A percentile compares a stretch with the other conserved stretches of the same genome.
Conservation (phyloP, 2,329 filamentous ascomycete genomes). For the Nannizziopsis barbatae region DNA sequence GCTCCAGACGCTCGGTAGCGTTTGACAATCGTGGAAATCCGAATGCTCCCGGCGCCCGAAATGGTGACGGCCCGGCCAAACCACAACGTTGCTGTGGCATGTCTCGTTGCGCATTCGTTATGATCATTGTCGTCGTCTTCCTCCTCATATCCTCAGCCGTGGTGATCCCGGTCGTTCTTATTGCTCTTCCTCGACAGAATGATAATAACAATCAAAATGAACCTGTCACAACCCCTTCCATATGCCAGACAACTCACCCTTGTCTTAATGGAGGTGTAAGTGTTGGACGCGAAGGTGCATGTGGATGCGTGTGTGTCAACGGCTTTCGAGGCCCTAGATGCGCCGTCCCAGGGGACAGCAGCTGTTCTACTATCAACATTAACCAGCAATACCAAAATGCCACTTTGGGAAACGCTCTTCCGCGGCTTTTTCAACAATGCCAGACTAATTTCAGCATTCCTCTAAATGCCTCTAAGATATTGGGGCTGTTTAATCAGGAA, state of each 20-base stretch:
- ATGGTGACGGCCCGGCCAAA: constrained; percentile 18
- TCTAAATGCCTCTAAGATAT: constrained; percentile 56
- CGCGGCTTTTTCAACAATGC: constrained; percentile 57
- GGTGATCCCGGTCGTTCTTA: constrained; percentile 60
- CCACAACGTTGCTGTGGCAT: constrained; percentile 70
- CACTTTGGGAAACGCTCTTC: constrained; percentile 69
- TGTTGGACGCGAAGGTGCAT: constrained; percentile 55
- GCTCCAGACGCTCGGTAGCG: constrained; percentile 18
- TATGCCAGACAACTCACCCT: constrained; percentile 49
- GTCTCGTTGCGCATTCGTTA: constrained; percentile 64
- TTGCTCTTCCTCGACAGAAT: constrained; percentile 46
- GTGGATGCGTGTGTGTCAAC: constrained; percentile 79
- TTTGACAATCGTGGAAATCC: constrained; percentile 23
- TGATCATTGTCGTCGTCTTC: constrained; percentile 54
- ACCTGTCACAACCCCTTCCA: constrained; percentile 19
- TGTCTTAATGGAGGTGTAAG: constrained; percentile 76
- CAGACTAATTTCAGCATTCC: constrained; percentile 62
- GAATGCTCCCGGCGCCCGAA: constrained; percentile 14
- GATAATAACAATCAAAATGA: constrained; percentile 21
- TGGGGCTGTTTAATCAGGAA: constrained; percentile 63
- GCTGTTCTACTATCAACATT: constrained; percentile 44
- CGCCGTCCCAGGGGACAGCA: constrained; percentile 38
- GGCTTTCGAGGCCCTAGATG: constrained; percentile 64
- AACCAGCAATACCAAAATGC: constrained; percentile 47
- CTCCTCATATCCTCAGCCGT: constrained; percentile 69